Evolutionary conservation across 2,329 filamentous ascomycete genomes (phyloP).

Genomic region (Colletotrichum chrysophilum): DNA sequence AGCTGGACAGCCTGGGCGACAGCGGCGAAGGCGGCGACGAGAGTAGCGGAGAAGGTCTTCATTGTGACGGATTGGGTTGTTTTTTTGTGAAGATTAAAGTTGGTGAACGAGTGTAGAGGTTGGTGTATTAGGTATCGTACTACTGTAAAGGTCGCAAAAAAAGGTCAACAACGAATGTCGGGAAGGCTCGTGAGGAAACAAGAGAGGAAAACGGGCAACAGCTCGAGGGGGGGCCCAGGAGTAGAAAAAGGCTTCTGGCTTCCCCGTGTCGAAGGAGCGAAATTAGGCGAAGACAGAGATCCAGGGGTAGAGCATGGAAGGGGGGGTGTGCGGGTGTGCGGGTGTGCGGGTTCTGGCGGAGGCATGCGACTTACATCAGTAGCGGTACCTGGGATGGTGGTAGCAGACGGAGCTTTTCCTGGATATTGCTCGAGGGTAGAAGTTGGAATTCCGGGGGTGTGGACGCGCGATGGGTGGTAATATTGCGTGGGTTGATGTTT

Average conservation of each 20-base stretch:
- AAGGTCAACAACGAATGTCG: conserved; percentile 20
- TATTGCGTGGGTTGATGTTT: neutral
- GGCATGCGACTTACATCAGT: conserved; percentile 20
- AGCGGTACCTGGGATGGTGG: neutral
- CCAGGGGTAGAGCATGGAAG: conserved; percentile 19
- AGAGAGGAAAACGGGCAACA: neutral
- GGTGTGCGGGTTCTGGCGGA: conserved; percentile 9
- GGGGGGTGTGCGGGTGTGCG: neutral
- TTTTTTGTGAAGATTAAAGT: conserved; percentile 14
- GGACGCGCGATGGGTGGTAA: neutral
- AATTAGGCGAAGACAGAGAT: conserved; percentile 19
- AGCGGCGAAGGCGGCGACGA: conserved; percentile 35
- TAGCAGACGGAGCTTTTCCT: conserved; percentile 3
- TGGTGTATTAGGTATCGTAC: conserved; percentile 16
- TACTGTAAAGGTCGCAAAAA: conserved; percentile 13
- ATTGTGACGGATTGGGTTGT: conserved; percentile 31
- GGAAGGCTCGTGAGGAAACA: conserved; percentile 18
- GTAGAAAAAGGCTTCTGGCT: conserved; percentile 21
- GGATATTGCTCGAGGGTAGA: neutral
- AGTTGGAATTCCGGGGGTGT: neutral
- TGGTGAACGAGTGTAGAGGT: conserved; percentile 6
- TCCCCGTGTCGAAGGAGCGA: conserved; percentile 13
- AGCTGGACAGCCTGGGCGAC: conserved; percentile 35
- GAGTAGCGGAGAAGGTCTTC: conserved; percentile 32
- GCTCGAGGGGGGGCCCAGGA: neutral